phyloP scores from a whole-genome alignment of 2,329 filamentous ascomycete genomes.

The Cytospora piceae region DNA sequence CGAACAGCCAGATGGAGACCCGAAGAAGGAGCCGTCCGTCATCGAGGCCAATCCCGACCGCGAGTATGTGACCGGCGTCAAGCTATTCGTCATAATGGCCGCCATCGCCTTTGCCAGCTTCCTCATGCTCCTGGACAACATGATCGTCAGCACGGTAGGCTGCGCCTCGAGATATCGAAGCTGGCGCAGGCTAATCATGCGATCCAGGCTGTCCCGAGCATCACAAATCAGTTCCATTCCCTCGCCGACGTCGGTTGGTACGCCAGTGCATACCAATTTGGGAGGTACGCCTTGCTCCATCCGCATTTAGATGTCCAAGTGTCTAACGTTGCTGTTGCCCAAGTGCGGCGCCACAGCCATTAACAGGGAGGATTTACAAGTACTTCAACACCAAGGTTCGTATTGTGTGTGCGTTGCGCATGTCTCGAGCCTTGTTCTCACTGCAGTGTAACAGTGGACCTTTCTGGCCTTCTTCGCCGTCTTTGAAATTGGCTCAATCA shows the following conservation, averaged over 20 bases:
- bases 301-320: neutral
- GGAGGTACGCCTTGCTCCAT: slow-evolving; percentile 10
- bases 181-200: neutral
- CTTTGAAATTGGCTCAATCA: slow-evolving; percentile 59
- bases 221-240: slow-evolving; percentile 38
- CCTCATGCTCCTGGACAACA: slow-evolving; percentile 32
- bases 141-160: slow-evolving; percentile 32
- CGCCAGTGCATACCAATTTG: slow-evolving; percentile 32
- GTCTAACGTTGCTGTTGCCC: slow-evolving; percentile 1
- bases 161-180: neutral
- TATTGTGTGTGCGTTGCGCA: neutral
- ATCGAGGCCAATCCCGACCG: no score
- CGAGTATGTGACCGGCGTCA: slow-evolving; percentile 26
- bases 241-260: slow-evolving; percentile 35
- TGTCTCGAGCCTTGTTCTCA: no score
- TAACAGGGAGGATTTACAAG: slow-evolving; percentile 56
- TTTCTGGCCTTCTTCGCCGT: slow-evolving; percentile 49
- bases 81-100: slow-evolving; percentile 23
- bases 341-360: slow-evolving; percentile 54
- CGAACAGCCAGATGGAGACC: no score
- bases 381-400: slow-evolving; percentile 43
- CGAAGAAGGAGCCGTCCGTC: no score
- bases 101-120: slow-evolving; percentile 30
- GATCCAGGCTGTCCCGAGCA: slow-evolving; percentile 24
- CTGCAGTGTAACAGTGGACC: slow-evolving; percentile 38